phyloP scores from a whole-genome alignment of 2,329 filamentous ascomycete genomes.

The Elsinoe australis region DNA sequence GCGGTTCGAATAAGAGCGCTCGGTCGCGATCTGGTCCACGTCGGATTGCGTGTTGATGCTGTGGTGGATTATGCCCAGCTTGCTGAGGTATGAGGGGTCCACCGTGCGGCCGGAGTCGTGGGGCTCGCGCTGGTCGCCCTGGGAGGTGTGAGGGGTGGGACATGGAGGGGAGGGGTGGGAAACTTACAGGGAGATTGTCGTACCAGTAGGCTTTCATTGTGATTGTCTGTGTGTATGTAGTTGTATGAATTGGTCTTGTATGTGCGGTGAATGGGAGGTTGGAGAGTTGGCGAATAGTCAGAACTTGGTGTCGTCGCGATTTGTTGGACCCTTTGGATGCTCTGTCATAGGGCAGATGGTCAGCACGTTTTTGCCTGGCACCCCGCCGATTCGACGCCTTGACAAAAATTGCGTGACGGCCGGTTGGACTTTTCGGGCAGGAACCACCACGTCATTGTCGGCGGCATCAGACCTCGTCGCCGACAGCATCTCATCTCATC shows the following conservation, averaged over 20 bases:
- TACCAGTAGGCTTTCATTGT: constrained; percentile 65
- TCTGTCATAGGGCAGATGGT: neutral
- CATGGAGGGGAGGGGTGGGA: too few relatives aligned
- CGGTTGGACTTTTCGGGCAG: neutral
- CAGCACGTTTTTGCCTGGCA: constrained; percentile 5
- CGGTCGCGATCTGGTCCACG: constrained; percentile 65
- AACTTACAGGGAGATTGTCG: constrained; percentile 58
- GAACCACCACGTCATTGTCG: neutral
- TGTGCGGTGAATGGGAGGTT: neutral
- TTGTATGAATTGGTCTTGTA: neutral
- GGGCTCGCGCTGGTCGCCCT: constrained; percentile 82
- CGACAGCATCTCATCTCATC: neutral
- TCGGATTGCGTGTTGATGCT: constrained; percentile 54
- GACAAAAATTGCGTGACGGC: constrained; percentile 2
- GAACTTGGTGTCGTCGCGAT: neutral
- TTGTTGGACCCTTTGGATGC: neutral
- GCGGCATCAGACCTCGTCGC: neutral
- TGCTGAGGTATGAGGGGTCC: constrained; percentile 55
- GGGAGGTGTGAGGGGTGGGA: too few relatives aligned
- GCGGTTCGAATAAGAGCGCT: constrained; percentile 84
- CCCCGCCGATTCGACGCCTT: constrained; percentile 1
- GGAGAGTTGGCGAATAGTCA: neutral
- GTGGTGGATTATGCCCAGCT: constrained; percentile 75
- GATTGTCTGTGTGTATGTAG: constrained; percentile 12
- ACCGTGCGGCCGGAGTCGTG: constrained; percentile 78